Evolutionary conservation across 768 basidiomycete genomes (phyloP).

Genomic region (Hebeloma cylindrosporum): DNA sequence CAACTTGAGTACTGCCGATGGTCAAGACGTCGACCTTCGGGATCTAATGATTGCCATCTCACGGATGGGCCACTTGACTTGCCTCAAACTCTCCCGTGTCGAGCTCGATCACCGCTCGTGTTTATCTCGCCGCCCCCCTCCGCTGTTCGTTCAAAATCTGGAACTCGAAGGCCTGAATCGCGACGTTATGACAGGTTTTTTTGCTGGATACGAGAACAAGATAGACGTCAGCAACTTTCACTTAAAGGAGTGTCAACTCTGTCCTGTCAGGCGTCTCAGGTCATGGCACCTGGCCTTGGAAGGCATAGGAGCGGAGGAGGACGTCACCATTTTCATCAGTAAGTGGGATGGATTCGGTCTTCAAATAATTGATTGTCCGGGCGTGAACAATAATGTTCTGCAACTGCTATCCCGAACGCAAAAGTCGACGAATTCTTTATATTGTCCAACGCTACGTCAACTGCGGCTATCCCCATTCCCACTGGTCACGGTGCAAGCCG

Average conservation of each 20-base stretch:
- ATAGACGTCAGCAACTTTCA: constrained; percentile 14
- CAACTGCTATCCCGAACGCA: neutral
- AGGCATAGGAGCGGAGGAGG: constrained; percentile 9
- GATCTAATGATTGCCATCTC: constrained; percentile 10
- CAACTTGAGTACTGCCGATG: constrained; percentile 1
- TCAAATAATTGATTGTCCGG: constrained; percentile 10
- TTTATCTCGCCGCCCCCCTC: neutral
- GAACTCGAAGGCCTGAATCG: constrained; percentile 15
- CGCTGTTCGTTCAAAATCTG: constrained; percentile 19
- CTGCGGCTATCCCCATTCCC: constrained; percentile 6
- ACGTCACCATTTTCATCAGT: constrained; percentile 10
- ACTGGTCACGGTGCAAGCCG: neutral
- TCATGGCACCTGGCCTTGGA: constrained; percentile 10
- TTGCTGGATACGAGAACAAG: constrained; percentile 10
- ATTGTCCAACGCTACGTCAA: constrained; percentile 8
- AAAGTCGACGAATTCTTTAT: constrained; percentile 3
- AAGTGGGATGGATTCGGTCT: constrained; percentile 18
- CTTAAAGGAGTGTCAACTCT: constrained; percentile 10
- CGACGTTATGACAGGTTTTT: constrained; percentile 10
- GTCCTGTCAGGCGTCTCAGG: neutral
- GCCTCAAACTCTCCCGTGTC: constrained; percentile 12
- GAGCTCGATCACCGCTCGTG: constrained; percentile 12
- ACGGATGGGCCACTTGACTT: constrained; percentile 12
- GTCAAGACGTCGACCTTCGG: constrained; percentile 3
- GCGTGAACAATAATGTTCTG: constrained; percentile 14